Conservation (phyloP, 495 filamentous ascomycete genomes). For the Penicillium alfredii region DNA sequence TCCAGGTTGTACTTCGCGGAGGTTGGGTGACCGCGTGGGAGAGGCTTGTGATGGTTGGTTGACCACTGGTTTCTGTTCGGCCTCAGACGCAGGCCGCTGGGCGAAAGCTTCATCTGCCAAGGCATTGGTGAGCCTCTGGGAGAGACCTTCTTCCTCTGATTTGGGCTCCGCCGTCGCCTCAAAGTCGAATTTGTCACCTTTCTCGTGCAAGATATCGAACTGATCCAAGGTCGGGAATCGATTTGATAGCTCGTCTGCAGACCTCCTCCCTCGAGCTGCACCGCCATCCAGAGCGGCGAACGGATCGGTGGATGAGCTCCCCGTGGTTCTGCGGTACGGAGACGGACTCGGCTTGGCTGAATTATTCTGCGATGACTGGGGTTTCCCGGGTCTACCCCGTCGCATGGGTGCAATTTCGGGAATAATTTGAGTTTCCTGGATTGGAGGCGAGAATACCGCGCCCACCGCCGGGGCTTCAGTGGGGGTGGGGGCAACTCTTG, state of each 20-base stretch:
- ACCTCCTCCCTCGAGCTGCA: slow-evolving; percentile 42
- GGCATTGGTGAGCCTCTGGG: slow-evolving; percentile 69
- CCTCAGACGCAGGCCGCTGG: slow-evolving; percentile 36
- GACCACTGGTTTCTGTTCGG: slow-evolving; percentile 18
- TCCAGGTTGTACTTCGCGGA: slow-evolving; percentile 19
- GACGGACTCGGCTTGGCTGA: slow-evolving; percentile 64
- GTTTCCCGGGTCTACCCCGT: slow-evolving; percentile 69
- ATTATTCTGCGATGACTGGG: slow-evolving; percentile 30
- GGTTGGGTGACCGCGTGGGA: slow-evolving; percentile 18
- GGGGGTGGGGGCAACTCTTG: slow-evolving; percentile 55
- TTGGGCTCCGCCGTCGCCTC: slow-evolving; percentile 47
- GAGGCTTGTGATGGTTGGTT: slow-evolving; percentile 26
- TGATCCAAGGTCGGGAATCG: slow-evolving; percentile 90
- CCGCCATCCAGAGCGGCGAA: slow-evolving; percentile 78
- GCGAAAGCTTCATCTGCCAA: slow-evolving; percentile 87
- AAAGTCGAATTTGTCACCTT: slow-evolving; percentile 85
- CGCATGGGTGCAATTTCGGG: slow-evolving; percentile 95
- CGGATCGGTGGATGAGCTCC: slow-evolving; percentile 63
- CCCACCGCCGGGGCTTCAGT: slow-evolving; percentile 58
- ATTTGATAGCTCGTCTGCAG: slow-evolving; percentile 71
- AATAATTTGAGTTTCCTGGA: slow-evolving; percentile 62
- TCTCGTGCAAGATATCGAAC: slow-evolving; percentile 84
- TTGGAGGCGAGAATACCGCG: slow-evolving; percentile 59
- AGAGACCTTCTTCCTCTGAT: slow-evolving; percentile 56
- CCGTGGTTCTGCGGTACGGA: slow-evolving; percentile 51